phyloP scores from a whole-genome alignment of 2,329 filamentous ascomycete species.

The Scedosporium aurantiacum region DNA sequence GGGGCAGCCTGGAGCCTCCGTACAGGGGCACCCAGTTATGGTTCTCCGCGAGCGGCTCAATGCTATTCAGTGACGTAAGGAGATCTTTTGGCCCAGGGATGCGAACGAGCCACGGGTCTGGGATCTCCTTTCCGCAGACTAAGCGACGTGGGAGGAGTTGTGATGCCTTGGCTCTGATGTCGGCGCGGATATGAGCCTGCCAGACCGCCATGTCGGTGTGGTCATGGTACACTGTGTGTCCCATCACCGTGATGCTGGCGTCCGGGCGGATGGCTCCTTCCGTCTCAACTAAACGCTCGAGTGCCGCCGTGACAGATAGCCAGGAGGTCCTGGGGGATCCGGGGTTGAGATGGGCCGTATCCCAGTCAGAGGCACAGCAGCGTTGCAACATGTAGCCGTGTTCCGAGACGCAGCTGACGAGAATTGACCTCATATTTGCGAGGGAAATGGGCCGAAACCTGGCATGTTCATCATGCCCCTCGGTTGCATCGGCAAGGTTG shows the following conservation, averaged over 20 bases:
- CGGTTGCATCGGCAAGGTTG: neutral
- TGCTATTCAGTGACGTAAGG: neutral
- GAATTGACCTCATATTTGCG: neutral
- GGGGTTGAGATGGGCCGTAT: neutral
- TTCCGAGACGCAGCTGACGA: neutral
- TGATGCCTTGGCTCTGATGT: neutral
- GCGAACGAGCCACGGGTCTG: neutral
- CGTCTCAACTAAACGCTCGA: neutral
- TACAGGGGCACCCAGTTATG: neutral
- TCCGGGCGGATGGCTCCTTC: neutral
- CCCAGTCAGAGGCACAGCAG: neutral
- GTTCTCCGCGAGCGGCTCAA: neutral
- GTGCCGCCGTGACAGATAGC: neutral
- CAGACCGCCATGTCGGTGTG: neutral
- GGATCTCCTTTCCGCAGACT: neutral
- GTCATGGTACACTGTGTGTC: neutral
- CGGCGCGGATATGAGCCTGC: neutral
- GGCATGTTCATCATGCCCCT: neutral
- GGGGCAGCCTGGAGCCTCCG: neutral
- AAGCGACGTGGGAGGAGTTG: neutral
- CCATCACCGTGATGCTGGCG: neutral
- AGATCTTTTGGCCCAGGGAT: neutral
- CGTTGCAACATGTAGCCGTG: neutral
- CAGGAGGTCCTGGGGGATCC: neutral
- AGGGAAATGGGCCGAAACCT: neutral